Evolutionary conservation across 78 protist genomes (phyloP).

Genomic region (Monocercomonoides exilis): DNA sequence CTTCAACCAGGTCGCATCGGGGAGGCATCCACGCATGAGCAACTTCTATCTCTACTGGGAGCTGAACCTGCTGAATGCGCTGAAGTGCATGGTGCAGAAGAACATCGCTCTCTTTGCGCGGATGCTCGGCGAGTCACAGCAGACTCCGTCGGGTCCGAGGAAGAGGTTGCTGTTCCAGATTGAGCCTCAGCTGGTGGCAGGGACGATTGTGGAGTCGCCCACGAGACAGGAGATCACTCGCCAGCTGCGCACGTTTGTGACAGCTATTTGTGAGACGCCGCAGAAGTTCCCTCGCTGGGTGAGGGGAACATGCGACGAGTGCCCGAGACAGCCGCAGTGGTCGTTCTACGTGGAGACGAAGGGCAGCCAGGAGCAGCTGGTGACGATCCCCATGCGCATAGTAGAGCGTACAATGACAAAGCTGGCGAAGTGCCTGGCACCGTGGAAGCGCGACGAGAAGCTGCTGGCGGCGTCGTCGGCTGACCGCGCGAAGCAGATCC

Average conservation of each 20-base stretch:
- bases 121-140: background rate
- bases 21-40: constrained; percentile 24
- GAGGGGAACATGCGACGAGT: constrained; percentile 62
- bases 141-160: background rate
- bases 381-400: background rate
- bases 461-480: background rate
- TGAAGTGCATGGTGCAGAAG: constrained; percentile 10
- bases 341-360: background rate
- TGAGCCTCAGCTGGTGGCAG: constrained; percentile 20
- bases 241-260: constrained; percentile 11
- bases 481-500: background rate
- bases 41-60: constrained; percentile 68
- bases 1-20: constrained; percentile 21
- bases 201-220: constrained; percentile 15
- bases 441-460: background rate
- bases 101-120: background rate
- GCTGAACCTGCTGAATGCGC: constrained; percentile 32
- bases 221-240: constrained; percentile 16
- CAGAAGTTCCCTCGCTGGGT: constrained; percentile 60
- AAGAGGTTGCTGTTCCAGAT: constrained; percentile 46
- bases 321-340: constrained; percentile 9
- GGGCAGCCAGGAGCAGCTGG: background rate
- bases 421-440: background rate
- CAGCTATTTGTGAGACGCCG: constrained; percentile 39
- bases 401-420: background rate